Evolutionary conservation across 768 basidiomycete species (phyloP).

Genomic region (Pulveroboletus sp.): DNA sequence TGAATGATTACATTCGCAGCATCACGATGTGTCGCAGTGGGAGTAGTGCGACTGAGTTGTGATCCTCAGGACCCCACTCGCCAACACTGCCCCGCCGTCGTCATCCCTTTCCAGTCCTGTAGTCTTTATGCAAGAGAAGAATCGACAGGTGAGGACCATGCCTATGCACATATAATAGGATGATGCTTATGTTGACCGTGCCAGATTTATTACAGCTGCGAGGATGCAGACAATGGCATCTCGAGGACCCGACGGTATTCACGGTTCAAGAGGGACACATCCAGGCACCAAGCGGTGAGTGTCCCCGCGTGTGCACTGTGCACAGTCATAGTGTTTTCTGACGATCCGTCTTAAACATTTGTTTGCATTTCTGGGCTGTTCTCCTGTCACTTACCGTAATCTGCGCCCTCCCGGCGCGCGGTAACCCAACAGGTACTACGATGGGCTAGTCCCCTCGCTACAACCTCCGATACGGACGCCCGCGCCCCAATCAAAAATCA

Average conservation of each 20-base stretch:
- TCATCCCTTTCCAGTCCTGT: neutral
- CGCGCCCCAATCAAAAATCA: neutral
- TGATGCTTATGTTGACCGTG: neutral
- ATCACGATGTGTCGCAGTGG: slow-evolving; percentile 66
- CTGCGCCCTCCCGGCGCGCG: too few relatives aligned
- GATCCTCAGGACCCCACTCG: neutral
- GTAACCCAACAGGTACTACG: too few relatives aligned
- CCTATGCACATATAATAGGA: too few relatives aligned
- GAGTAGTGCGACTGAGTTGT: slow-evolving; percentile 58
- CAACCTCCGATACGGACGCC: neutral
- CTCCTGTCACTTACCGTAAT: neutral
- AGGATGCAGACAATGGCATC: slow-evolving; percentile 59
- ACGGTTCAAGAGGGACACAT: slow-evolving; percentile 52
- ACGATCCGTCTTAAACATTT: neutral
- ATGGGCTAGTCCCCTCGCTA: too few relatives aligned
- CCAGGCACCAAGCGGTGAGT: slow-evolving; percentile 38
- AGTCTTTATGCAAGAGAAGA: slow-evolving; percentile 69
- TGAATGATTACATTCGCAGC: slow-evolving; percentile 70
- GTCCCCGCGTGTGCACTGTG: too few relatives aligned
- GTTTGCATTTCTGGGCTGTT: neutral
- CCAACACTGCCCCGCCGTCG: neutral
- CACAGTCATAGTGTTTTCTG: neutral
- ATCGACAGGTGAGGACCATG: slow-evolving; percentile 43
- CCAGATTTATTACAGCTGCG: slow-evolving; percentile 64
- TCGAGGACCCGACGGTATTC: slow-evolving; percentile 51